A percentile compares a stretch with the other conserved stretches of the same genome.
Evolutionary conservation across 345 rosid species (phyloP).

Genomic region (Salix koriyanagi): DNA sequence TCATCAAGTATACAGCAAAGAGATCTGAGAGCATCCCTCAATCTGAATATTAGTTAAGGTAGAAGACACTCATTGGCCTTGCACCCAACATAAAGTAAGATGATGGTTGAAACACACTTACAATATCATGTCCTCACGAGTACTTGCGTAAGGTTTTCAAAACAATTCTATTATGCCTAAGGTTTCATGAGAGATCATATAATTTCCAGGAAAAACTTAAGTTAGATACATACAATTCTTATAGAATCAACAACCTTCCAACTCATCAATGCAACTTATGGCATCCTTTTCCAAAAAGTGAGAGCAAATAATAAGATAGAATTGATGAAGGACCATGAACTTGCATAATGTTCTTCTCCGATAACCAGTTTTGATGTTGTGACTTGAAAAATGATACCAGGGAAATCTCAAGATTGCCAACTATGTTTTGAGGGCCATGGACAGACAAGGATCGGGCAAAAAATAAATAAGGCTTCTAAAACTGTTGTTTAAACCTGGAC

Average conservation of each 20-base stretch:
- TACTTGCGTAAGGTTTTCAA: neutral
- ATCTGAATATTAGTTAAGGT: neutral
- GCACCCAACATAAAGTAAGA: neutral
- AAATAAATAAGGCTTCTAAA: constrained; percentile 1
- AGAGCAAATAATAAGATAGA: neutral
- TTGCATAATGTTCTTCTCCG: neutral
- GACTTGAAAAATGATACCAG: neutral
- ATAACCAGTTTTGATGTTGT: neutral
- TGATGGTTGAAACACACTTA: neutral
- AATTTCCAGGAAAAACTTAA: neutral
- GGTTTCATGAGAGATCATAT: neutral
- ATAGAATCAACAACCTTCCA: neutral
- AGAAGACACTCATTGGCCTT: neutral
- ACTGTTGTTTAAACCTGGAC: neutral
- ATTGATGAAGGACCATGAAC: neutral
- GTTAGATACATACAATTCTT: neutral
- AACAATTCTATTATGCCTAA: neutral
- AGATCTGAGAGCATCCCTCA: neutral
- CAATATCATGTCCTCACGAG: neutral
- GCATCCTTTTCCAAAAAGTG: neutral
- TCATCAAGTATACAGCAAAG: neutral
- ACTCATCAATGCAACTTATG: neutral
- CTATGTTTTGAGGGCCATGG: neutral
- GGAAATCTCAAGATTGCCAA: neutral
- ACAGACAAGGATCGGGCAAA: neutral